phyloP scores from a whole-genome alignment of 2,329 filamentous ascomycete genomes.

The Fusarium mundagurra region DNA sequence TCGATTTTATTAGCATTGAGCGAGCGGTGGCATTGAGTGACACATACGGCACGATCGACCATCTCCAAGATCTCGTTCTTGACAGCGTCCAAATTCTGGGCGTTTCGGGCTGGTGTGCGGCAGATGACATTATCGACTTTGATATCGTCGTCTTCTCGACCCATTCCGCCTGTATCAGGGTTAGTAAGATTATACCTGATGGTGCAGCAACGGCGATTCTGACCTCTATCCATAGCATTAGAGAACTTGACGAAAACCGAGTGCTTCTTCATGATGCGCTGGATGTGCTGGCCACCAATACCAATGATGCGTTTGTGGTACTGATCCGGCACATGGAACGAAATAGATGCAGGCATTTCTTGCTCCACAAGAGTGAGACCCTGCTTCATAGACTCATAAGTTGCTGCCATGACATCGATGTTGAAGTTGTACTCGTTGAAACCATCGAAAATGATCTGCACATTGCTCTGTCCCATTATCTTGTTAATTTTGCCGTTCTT shows the following conservation, averaged over 20 bases:
- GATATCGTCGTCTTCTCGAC: slow-evolving; percentile 96
- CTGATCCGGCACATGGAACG: slow-evolving; percentile 98
- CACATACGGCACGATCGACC: slow-evolving; percentile 89
- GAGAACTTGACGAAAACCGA: slow-evolving; percentile 99
- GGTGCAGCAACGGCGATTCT: slow-evolving; percentile 6
- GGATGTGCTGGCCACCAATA: slow-evolving; percentile 97
- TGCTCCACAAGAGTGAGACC: slow-evolving; percentile 94
- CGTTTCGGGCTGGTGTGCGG: slow-evolving; percentile 94
- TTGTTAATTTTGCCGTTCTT: slow-evolving; percentile 99
- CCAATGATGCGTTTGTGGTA: slow-evolving; percentile 99
- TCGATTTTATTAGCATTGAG: slow-evolving; percentile 6
- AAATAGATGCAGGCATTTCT: slow-evolving; percentile 99
- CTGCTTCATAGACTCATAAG: slow-evolving; percentile 94
- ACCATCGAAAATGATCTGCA: slow-evolving; percentile 98
- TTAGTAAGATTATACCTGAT: slow-evolving; percentile 47
- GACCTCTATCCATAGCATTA: slow-evolving; percentile 96
- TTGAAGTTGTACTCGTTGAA: slow-evolving; percentile 99
- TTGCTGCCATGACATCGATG: slow-evolving; percentile 92
- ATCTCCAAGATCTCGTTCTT: slow-evolving; percentile 99
- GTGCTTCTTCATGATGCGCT: slow-evolving; percentile 99
- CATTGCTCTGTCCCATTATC: slow-evolving; percentile 99
- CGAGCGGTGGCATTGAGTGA: background rate
- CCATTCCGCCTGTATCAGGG: slow-evolving; percentile 65
- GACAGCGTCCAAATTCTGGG: slow-evolving; percentile 94
- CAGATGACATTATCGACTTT: slow-evolving; percentile 99